Evolutionary conservation across 345 rosid species (phyloP).

Genomic region (Euphorbia peplus): DNA sequence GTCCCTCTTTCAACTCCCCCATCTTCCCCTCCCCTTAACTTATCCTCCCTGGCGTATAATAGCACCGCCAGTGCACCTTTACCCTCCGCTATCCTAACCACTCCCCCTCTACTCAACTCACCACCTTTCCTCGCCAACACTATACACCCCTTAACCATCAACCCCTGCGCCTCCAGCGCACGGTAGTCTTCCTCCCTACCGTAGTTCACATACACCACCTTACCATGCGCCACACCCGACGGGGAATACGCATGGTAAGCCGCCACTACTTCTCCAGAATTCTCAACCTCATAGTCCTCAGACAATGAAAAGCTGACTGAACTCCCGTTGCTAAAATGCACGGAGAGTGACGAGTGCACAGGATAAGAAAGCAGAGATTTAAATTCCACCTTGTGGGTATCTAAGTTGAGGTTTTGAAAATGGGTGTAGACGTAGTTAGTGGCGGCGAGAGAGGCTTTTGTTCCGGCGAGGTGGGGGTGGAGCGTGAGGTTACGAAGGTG

Average conservation of each 20-base stretch:
- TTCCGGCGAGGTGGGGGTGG: conserved; percentile 89
- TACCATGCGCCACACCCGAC: conserved; percentile 57
- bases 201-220: conserved; percentile 65
- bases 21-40: conserved; percentile 21
- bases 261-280: conserved; percentile 25
- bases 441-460: conserved; percentile 52
- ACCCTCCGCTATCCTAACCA: conserved; percentile 58
- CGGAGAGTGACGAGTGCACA: conserved; percentile 41
- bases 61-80: conserved; percentile 78
- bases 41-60: conserved; percentile 56
- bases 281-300: conserved; percentile 30
- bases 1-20: conserved; percentile 92
- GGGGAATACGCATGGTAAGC: conserved; percentile 97
- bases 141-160: conserved; percentile 54
- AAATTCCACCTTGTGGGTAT: conserved; percentile 53
- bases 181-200: conserved; percentile 75
- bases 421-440: conserved; percentile 53
- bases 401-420: conserved; percentile 52
- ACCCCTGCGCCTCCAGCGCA: conserved; percentile 53
- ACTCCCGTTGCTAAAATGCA: conserved; percentile 52
- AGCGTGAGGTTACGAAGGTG: conserved; percentile 78
- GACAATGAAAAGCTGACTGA: conserved; percentile 34
- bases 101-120: conserved; percentile 52
- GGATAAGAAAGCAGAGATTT: conserved; percentile 74
- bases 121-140: conserved; percentile 66